Evolutionary conservation across 2,329 filamentous ascomycete species (phyloP), one percentile per base, ranked within the genome.

Genomic region (Cordyceps fumosorosea): DNA sequence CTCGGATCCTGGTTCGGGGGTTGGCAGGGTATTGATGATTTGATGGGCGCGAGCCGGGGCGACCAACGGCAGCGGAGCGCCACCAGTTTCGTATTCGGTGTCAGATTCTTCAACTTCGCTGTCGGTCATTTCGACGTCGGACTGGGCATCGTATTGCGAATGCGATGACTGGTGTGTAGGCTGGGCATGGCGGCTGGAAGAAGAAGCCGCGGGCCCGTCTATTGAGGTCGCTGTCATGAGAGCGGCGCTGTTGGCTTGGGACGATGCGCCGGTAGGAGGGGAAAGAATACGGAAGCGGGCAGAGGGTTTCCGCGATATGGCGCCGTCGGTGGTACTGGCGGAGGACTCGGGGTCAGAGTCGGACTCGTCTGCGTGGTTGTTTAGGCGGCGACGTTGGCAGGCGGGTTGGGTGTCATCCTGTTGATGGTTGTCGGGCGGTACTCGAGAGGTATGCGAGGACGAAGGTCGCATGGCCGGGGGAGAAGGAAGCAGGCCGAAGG

Each of bases 391-490:
- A 22, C 42, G 47, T 48, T 14, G 37, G 34, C 34, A 14, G 22
- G 29, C 50, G 50, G 50, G 47, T 56, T 29, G 29, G 29, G 51
- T 32, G 47, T 48, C 47, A 14, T 57, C 47, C 55, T 63, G 50
- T 45, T 52, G 48, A 45, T 24, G 24, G 56, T 60, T 37, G 48
- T 53, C 37, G 16, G 29, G 48, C 29, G 48, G 48, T 20, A 29
- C 24, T 44, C 14, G 48, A 34, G 56, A 44, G 16, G 47, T 53
- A 29, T 44, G 56, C 56, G 48, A 60, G 52, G 56, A 53, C 56
- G 48, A 60, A 20, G 62, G 52, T 64, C 61, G 65, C 66, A 67
- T 67, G 65, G 62, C 65, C 63, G 22, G 26, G n/a, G 34, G 45
- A 22, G 34, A 29, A 37, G 24, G 32, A 69, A 64, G 69, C 68